phyloP scores from a whole-genome alignment of 2,329 filamentous ascomycete genomes.

The Monilinia vaccinii-corymbosi region DNA sequence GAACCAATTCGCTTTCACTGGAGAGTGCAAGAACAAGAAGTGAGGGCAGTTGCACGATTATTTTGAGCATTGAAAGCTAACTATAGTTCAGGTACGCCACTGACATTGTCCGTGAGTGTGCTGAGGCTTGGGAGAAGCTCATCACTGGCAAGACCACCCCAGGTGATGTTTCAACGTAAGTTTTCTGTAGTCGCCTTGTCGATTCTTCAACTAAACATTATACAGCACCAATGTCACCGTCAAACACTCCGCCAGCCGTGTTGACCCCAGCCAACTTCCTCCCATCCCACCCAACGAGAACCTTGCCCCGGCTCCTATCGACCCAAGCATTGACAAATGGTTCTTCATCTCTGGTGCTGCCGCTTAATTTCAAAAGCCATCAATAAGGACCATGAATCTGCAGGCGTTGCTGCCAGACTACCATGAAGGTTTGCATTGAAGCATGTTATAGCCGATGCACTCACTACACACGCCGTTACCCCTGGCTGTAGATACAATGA shows the following conservation, averaged over 20 bases:
- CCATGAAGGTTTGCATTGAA: slow-evolving; percentile 12
- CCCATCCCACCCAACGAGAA: slow-evolving; percentile 75
- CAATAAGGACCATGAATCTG: slow-evolving; percentile 4
- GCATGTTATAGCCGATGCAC: slow-evolving; percentile 10
- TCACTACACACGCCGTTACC: background rate
- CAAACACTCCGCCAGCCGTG: slow-evolving; percentile 61
- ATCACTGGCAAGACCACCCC: slow-evolving; percentile 79
- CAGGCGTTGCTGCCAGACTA: slow-evolving; percentile 9
- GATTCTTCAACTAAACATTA: slow-evolving; percentile 25
- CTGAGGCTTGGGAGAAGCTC: slow-evolving; percentile 93
- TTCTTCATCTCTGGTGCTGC: slow-evolving; percentile 99
- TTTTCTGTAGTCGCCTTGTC: slow-evolving; percentile 20
- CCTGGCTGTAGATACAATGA: slow-evolving; percentile 3
- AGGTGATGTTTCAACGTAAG: slow-evolving; percentile 75
- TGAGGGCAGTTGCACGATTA: slow-evolving; percentile 33
- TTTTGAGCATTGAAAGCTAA: slow-evolving; percentile 11
- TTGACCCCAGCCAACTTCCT: slow-evolving; percentile 60
- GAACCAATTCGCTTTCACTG: slow-evolving; percentile 99
- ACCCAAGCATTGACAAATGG: slow-evolving; percentile 98
- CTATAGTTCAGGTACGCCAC: slow-evolving; percentile 68
- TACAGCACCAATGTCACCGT: slow-evolving; percentile 75
- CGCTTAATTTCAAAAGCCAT: slow-evolving; percentile 43
- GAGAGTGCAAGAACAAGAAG: slow-evolving; percentile 99
- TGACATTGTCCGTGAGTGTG: slow-evolving; percentile 92
- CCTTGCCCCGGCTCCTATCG: slow-evolving; percentile 77